Percentiles rank a stretch among this genome's conserved stretches.
Conservation (phyloP, 352 stramenopile species). For the Pythium grandisporangium region DNA sequence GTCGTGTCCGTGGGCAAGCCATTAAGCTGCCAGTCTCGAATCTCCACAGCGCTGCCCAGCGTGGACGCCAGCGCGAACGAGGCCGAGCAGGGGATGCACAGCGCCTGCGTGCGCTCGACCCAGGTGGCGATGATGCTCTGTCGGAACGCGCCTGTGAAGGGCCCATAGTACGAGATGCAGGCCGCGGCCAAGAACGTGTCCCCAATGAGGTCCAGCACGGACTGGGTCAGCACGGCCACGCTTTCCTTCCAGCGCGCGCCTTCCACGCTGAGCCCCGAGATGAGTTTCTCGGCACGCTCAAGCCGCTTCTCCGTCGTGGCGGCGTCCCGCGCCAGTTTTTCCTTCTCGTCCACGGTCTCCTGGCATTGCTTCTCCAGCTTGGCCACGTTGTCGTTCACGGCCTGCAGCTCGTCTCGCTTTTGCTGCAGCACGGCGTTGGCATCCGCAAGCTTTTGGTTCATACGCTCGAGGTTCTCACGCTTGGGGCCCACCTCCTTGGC, state of each 20-base stretch:
- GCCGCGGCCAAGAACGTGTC: conserved; percentile 91
- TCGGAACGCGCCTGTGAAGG: conserved; percentile 88
- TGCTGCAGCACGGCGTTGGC: conserved; percentile 81
- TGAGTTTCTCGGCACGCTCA: conserved; percentile 87
- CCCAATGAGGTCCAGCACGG: conserved; percentile 81
- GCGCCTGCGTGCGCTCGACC: conserved; percentile 47
- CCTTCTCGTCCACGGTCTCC: conserved; percentile 88
- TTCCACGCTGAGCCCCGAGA: conserved; percentile 85
- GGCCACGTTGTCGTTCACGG: conserved; percentile 88
- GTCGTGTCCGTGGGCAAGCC: conserved; percentile 87
- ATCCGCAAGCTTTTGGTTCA: conserved; percentile 87
- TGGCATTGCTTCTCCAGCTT: conserved; percentile 86
- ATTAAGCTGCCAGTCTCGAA: conserved; percentile 90
- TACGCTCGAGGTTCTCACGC: conserved; percentile 83
- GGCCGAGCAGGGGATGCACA: conserved; percentile 64
- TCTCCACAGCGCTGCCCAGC: conserved; percentile 86
- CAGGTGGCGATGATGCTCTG: conserved; percentile 69
- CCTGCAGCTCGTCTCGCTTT: conserved; percentile 84
- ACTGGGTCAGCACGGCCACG: conserved; percentile 63
- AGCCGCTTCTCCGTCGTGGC: conserved; percentile 86
- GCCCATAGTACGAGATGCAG: conserved; percentile 91
- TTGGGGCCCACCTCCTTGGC: conserved; percentile 93
- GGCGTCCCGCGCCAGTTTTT: conserved; percentile 80
- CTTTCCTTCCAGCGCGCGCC: conserved; percentile 90
- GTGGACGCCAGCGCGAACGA: conserved; percentile 67